Evolutionary conservation across 2,329 filamentous ascomycete species (phyloP), one percentile per base, ranked within the genome.

Genomic region (Ophidiomyces ophidiicola): DNA sequence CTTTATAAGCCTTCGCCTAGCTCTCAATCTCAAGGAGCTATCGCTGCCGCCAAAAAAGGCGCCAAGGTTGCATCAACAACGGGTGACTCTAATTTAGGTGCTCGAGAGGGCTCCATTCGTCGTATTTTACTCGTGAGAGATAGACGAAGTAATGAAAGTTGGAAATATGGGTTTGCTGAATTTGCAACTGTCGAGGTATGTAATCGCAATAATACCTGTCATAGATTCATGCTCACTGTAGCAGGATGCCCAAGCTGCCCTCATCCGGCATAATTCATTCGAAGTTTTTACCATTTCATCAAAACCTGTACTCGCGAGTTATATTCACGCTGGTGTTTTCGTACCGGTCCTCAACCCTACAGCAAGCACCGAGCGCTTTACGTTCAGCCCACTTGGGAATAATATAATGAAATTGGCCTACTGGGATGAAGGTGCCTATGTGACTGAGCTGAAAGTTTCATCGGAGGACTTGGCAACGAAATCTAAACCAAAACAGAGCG

Each of bases 251-350:
- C 71, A 78, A 55, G 79, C 77, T 15, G 84, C 84, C 3, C 63
- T 87, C 53, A 68, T 71, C 15, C 83, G 84, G 48, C 80, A 80
- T 49, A 74, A 75, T 26, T 78, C 77, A 23, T 75, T 78, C 19
- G 74, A 82, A 7, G 80, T 77, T 35, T 88, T 88, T 51, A 85
- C 79, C 2, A 83, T 90, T 45, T 78, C 78, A 0, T 83, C 79
- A 2, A 79, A 76, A 47, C 73, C 77, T 0, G 80, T 85, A 11
- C 69, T 73, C 7, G 69, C 84, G 17, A 80, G 74, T 30, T 85
- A 81, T 48, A 86, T 87, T 26, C 83, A 90, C 48, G 75, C 82
- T n/a, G 83, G 83, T 4, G 82, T 90, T 2, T 90, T 92, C 52
- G 74, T 87, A 8, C 82, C 81, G 0, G 78, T 82, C 30, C 68